These are phyloP conservation scores for Otatea glauca DNA, from an alignment of 176 grass and related monocot species.

Conservation along the genomic window DNA sequence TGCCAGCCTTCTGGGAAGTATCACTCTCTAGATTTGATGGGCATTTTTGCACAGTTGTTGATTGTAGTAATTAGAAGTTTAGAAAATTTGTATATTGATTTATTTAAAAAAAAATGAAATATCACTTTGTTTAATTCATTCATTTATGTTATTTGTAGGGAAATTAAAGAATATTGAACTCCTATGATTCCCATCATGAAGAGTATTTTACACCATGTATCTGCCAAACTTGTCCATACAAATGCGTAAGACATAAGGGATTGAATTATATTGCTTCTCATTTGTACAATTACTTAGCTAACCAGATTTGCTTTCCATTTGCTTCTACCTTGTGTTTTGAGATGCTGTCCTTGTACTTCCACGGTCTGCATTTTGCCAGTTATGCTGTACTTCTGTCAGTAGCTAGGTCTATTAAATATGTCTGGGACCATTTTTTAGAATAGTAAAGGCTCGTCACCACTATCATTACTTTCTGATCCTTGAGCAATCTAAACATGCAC, in stretches of 20 bases:
- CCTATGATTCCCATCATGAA: not conserved
- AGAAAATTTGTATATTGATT: not conserved
- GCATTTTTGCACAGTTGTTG: not conserved
- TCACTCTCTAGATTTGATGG: not conserved
- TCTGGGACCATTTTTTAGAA: slow-evolving; percentile 22
- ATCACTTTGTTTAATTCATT: slow-evolving; percentile 12
- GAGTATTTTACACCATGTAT: not conserved
- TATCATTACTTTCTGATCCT: slow-evolving; percentile 30
- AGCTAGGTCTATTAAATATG: slow-evolving; percentile 8
- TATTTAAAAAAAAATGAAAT: slow-evolving; percentile 22
- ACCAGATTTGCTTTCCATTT: not conserved
- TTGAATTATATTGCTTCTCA: not conserved
- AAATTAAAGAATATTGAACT: not conserved
- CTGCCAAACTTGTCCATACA: not conserved
- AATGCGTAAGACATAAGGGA: not conserved
- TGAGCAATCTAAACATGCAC: slow-evolving; percentile 22
- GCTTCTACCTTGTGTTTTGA: not conserved
- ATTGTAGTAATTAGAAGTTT: not conserved
- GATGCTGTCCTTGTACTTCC: not conserved
- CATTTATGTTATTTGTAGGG: not conserved
- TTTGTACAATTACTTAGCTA: slow-evolving; percentile 3
- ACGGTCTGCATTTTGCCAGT: not conserved
- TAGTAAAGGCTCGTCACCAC: not conserved
- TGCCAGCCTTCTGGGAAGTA: slow-evolving; percentile 10
- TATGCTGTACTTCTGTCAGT: slow-evolving; percentile 13